These are phyloP conservation scores for Clonostachys solani DNA, from an alignment of 2,329 filamentous ascomycete species.

Conservation along the genomic window DNA sequence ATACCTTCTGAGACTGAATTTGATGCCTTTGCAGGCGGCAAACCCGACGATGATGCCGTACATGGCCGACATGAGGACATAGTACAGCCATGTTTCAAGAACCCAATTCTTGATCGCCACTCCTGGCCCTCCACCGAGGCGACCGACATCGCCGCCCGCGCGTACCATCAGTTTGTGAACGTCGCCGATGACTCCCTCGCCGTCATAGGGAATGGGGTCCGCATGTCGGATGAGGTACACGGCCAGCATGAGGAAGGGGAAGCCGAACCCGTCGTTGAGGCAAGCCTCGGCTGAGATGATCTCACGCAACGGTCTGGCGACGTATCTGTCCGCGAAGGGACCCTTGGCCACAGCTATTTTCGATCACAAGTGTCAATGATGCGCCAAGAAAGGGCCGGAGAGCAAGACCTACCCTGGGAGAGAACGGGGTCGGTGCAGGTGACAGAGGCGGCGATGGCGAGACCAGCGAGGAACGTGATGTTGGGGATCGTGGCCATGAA, in stretches of 20 bases:
- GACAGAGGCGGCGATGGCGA: slow-evolving; percentile 57
- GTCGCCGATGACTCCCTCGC: background rate
- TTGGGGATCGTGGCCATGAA: slow-evolving; percentile 51
- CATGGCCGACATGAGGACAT: slow-evolving; percentile 45
- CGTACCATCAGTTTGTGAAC: slow-evolving; percentile 9
- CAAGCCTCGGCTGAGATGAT: slow-evolving; percentile 46
- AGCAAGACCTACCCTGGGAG: slow-evolving; percentile 35
- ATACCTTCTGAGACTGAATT: slow-evolving; percentile 24
- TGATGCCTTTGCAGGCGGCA: slow-evolving; percentile 39
- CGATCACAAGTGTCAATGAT: too few relatives aligned
- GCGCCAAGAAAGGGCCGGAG: too few relatives aligned
- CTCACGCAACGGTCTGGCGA: slow-evolving; percentile 51
- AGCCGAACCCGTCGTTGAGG: slow-evolving; percentile 5
- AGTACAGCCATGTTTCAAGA: slow-evolving; percentile 56
- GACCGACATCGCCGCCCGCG: slow-evolving; percentile 35
- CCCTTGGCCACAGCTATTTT: slow-evolving; percentile 45
- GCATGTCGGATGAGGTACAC: slow-evolving; percentile 52
- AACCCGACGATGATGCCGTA: slow-evolving; percentile 50
- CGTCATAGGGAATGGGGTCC: slow-evolving; percentile 13
- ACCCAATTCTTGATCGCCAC: slow-evolving; percentile 52
- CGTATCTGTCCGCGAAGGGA: slow-evolving; percentile 55
- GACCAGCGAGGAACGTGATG: slow-evolving; percentile 45
- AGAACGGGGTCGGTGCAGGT: slow-evolving; percentile 60
- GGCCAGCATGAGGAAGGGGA: slow-evolving; percentile 56
- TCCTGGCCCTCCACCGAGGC: slow-evolving; percentile 44